Evolutionary conservation across 805 yeast genomes (phyloP).

Genomic region (Yamadazyma akitaensis): DNA sequence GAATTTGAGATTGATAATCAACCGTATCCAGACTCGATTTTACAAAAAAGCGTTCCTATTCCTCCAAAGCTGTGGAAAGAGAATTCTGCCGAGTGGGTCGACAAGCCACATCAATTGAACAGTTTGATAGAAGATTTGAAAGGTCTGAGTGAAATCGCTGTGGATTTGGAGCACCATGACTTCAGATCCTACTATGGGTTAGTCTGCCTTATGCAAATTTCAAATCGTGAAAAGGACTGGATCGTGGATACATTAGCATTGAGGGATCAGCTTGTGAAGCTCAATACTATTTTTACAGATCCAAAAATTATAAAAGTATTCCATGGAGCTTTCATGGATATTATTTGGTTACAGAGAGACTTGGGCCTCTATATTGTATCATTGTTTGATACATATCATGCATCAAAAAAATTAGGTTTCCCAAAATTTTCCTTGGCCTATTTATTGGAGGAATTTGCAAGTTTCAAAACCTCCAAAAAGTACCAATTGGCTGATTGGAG

Average conservation of each 20-base stretch:
- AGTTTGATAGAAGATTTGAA: slow-evolving; percentile 54
- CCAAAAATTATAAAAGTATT: slow-evolving; percentile 82
- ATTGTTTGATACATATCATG: slow-evolving; percentile 89
- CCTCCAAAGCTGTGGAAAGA: slow-evolving; percentile 62
- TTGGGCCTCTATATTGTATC: slow-evolving; percentile 87
- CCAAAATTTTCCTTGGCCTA: slow-evolving; percentile 84
- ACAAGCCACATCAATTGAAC: slow-evolving; percentile 48
- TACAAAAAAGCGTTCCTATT: slow-evolving; percentile 39
- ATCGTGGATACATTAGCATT: slow-evolving; percentile 79
- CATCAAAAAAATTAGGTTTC: slow-evolving; percentile 74
- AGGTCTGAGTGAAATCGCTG: slow-evolving; percentile 65
- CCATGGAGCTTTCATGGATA: slow-evolving; percentile 97
- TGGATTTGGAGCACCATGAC: slow-evolving; percentile 96
- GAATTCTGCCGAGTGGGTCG: slow-evolving; percentile 70
- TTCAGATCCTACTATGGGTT: slow-evolving; percentile 86
- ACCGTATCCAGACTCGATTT: slow-evolving; percentile 61
- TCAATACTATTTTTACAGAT: slow-evolving; percentile 77
- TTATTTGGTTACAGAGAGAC: slow-evolving; percentile 95
- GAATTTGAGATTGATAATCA: slow-evolving; percentile 65
- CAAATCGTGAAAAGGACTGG: slow-evolving; percentile 79
- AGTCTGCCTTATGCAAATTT: slow-evolving; percentile 90
- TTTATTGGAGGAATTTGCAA: slow-evolving; percentile 73
- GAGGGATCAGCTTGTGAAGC: slow-evolving; percentile 61
- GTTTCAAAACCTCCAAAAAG: slow-evolving; percentile 85
- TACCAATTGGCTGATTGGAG: slow-evolving; percentile 98